phyloP scores from a whole-genome alignment of 2,329 filamentous ascomycete genomes.

The Fusarium graminum region DNA sequence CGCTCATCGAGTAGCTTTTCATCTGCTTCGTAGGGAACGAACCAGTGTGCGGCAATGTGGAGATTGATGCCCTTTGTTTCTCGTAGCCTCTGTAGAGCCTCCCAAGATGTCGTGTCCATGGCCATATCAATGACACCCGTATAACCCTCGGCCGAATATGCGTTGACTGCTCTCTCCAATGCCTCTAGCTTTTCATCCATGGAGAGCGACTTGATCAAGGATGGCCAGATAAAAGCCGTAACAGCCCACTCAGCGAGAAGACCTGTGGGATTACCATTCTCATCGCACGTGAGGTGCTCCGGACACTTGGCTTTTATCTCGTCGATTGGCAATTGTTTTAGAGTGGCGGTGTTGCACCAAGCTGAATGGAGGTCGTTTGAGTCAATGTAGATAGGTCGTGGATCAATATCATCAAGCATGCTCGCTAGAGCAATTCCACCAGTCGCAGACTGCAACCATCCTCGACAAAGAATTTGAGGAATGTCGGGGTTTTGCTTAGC shows the following conservation, averaged over 20 bases:
- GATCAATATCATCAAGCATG: conserved; percentile 61
- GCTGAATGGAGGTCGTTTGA: conserved; percentile 64
- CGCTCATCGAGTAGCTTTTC: conserved; percentile 54
- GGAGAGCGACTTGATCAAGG: conserved; percentile 57
- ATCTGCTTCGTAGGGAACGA: conserved; percentile 55
- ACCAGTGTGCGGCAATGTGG: conserved; percentile 62
- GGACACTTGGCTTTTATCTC: conserved; percentile 58
- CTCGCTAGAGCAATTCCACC: conserved; percentile 54
- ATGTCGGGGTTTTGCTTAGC: conserved; percentile 58
- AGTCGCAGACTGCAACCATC: conserved; percentile 62
- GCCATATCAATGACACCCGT: conserved; percentile 67
- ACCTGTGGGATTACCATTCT: conserved; percentile 59
- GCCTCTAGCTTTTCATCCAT: conserved; percentile 58
- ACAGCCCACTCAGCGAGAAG: conserved; percentile 61
- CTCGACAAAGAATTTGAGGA: conserved; percentile 60
- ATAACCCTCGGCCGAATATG: conserved; percentile 61
- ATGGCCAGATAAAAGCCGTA: conserved; percentile 62
- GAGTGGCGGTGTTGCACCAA: conserved; percentile 64
- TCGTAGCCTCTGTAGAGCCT: conserved; percentile 55
- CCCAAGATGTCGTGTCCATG: conserved; percentile 64
- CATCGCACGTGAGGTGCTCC: conserved; percentile 60
- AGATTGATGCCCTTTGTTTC: conserved; percentile 54
- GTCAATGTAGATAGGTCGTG: conserved; percentile 64
- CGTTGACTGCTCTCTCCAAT: conserved; percentile 59
- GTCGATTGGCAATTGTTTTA: conserved; percentile 60